Base-by-base conservation (phyloP, 495 filamentous ascomycete genomes). In the Friedmanniomyces simplex region DNA sequence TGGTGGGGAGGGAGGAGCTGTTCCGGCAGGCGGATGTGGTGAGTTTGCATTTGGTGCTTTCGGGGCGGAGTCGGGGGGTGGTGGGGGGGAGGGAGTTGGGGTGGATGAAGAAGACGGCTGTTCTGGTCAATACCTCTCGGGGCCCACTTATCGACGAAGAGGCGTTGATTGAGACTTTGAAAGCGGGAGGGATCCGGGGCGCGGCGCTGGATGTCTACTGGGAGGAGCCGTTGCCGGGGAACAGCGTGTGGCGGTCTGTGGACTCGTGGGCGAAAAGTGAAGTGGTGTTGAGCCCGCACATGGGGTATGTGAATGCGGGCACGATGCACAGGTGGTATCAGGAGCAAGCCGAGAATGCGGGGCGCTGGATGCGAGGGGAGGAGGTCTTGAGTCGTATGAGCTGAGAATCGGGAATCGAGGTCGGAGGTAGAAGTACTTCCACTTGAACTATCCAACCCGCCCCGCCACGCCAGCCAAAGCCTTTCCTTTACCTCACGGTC, bases 131-230 rank as follows among this genome's bases (percentile, higher is more conserved):
- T 67, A 89, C 87, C 0, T 84, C 85, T 0, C 71, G 88, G 12
- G 88, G 86, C 0, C 85, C 86, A 6, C 71, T 94, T 30, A 76
- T 91, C 2, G 84, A 87, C 46, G 84, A 91, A 65, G 59, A 71
- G 8, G 86, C 84, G 1, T 66, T 94, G 32, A 67, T 91, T 39
- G 74, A 81, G 2, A 74, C 74, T 0, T 65, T 86, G 55, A 77
- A 77, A 60, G 66, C 72, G n/a, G 88, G 87, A 0, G 63, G 59
- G 12, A 90, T 94, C 61, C 66, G 78, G 8, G 85, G 85, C 0
- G 84, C 80, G 7, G 87, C 82, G n/a, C 62, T 94, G n/a, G 88
- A 94, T 72, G 88, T 91, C 1, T 91, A 87, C 65, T 82, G 85
- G 39, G 68, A 82, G 36, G 88, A 94, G 69, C 88, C 88, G 24